These are phyloP conservation scores for Russula foetens DNA, from an alignment of 768 basidiomycete genomes.

Conservation along the genomic window DNA sequence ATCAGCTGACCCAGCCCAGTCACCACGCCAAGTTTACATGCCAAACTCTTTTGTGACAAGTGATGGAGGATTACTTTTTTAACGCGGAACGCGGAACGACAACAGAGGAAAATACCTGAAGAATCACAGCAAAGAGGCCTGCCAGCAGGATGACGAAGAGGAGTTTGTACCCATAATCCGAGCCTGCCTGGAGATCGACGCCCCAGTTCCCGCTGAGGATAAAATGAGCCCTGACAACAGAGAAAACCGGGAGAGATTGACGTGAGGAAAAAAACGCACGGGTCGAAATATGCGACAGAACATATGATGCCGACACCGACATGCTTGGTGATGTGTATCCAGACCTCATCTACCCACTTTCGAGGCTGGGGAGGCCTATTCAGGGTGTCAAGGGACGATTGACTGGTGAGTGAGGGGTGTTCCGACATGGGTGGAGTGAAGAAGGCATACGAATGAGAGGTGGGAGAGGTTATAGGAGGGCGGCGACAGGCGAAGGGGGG, in stretches of 20 bases:
- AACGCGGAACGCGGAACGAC: background rate
- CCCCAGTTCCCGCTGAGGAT: conserved; percentile 75
- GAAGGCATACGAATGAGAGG: conserved; percentile 6
- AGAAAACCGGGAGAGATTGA: background rate
- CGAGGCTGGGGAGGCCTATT: background rate
- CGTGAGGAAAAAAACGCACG: conserved; percentile 42
- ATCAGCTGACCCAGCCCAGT: conserved; percentile 61
- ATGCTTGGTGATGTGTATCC: conserved; percentile 49
- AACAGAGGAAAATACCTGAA: conserved; percentile 47
- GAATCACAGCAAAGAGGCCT: conserved; percentile 72
- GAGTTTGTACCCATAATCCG: conserved; percentile 76
- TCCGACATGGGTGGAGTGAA: conserved; percentile 10
- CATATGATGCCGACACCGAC: conserved; percentile 82
- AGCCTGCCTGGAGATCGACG: conserved; percentile 83
- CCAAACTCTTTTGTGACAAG: conserved; percentile 48
- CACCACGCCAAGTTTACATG: conserved; percentile 74
- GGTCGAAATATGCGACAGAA: conserved; percentile 84
- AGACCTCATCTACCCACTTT: conserved; percentile 14
- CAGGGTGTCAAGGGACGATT: background rate
- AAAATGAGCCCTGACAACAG: background rate
- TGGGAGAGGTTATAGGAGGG: background rate
- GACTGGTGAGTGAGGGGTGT: background rate
- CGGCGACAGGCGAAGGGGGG: background rate
- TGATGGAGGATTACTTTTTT: background rate
- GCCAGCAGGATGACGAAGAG: conserved; percentile 73